Evolutionary conservation across 2,329 filamentous ascomycete genomes (phyloP).

Genomic region (Talaromyces rugulosus): DNA sequence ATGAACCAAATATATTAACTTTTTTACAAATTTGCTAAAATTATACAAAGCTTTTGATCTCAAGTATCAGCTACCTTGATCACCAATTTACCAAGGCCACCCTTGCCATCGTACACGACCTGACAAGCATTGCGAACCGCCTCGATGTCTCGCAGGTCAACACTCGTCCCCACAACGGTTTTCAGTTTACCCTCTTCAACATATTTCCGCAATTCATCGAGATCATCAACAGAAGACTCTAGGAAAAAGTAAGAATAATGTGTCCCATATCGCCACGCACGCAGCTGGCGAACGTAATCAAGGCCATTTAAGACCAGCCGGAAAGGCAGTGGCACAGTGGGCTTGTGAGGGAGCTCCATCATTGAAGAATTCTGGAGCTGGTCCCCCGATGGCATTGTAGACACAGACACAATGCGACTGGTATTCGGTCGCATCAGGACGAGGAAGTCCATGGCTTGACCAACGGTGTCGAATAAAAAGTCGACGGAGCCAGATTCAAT

Average conservation of each 20-base stretch:
- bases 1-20: not conserved
- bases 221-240: slow-evolving; percentile 35
- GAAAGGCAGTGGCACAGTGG: slow-evolving; percentile 23
- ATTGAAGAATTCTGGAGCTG: slow-evolving; percentile 26
- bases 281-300: slow-evolving; percentile 38
- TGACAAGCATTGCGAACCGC: slow-evolving; percentile 38
- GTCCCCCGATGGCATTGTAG: slow-evolving; percentile 32
- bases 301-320: slow-evolving; percentile 26
- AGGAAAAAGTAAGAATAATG: slow-evolving; percentile 43
- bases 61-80: slow-evolving; percentile 27
- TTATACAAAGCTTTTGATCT: not conserved
- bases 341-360: slow-evolving; percentile 23
- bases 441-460: slow-evolving; percentile 37
- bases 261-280: slow-evolving; percentile 42
- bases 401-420: slow-evolving; percentile 31
- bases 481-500: slow-evolving; percentile 45
- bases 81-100: slow-evolving; percentile 42
- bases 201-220: slow-evolving; percentile 38
- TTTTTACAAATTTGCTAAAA: not conserved
- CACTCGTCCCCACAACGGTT: slow-evolving; percentile 38
- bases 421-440: slow-evolving; percentile 36
- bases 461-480: slow-evolving; percentile 49
- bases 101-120: slow-evolving; percentile 36
- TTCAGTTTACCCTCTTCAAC: slow-evolving; percentile 44
- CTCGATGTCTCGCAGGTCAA: slow-evolving; percentile 41